Evolutionary conservation across 2,329 filamentous ascomycete genomes (phyloP), one percentile per base, ranked within the genome.

Genomic region (Zasmidium cellare): DNA sequence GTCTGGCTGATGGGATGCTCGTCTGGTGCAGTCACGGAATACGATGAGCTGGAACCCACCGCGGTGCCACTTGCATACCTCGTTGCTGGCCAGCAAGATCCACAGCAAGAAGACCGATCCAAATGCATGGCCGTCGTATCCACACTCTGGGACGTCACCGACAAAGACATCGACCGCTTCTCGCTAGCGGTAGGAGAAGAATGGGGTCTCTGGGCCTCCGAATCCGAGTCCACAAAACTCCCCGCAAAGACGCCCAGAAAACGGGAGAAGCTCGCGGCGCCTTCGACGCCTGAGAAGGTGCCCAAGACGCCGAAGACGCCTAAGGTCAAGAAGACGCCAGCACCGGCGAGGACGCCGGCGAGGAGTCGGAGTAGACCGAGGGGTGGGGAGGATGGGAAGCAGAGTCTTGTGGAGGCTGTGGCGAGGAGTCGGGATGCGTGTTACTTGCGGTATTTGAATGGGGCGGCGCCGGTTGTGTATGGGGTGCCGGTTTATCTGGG

Each of bases 71-170:
- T 92, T 77, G 92, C 92, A 67, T 97, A 97, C 76, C 87, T 99
- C 76, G 87, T 93, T 65, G 92, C 92, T 0, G 93, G 91, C 1
- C 86, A 84, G 20, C 56, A 57, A 46, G 44, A 25, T 18, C 25
- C 25, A 28, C 56, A 16, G 18, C 31, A 53, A 55, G 44, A 51
- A 48, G 25, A 56, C 16, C 35, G 35, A 46, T 11, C 3, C 41
- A 69, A 65, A 58, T 67, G 78, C 71, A 66, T 92, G 2, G 92
- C 93, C 0, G 85, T 97, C 9, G 87, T 97, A 1, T 94, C 92
- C 47, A 97, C 92, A 16, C 80, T 99, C 38, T 99, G 94, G 94
- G 94, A 99, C 74, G 94, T 99, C 51, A 99, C 94, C 9, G 94
- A 99, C 73, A 90, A 90, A 69, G 94, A 99, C 73, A 96, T 97